Evolutionary conservation across 2,329 filamentous ascomycete species (phyloP), one percentile per base, ranked within the genome.

Genomic region (Stachybotrys chlorohalonatus): DNA sequence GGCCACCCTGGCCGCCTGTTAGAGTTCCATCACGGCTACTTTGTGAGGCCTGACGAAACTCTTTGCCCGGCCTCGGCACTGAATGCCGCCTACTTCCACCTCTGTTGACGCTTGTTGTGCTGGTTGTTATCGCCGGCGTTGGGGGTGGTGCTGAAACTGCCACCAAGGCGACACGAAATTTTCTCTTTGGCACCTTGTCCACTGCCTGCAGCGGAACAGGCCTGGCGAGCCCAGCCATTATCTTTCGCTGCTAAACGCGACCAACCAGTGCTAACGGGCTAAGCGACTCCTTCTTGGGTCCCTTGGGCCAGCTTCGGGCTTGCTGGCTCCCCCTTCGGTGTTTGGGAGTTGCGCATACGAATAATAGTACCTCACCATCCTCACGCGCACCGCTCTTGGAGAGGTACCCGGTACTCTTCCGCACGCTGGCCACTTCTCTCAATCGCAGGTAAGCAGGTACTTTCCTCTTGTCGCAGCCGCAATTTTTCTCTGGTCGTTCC

Each of bases 141-240:
- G 52, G n/a, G 24, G 50, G 50, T 24, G 36, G 50, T 52, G 31
- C 36, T 24, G 24, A 24, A 36, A 24, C 52, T 56, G 55, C 52
- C 57, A 56, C 59, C 58, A 58, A 59, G 56, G 36, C 56, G 60
- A 58, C 57, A 63, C 63, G 64, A 70, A 69, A 69, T 65, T 66
- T 68, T 70, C 64, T 60, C 59, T 64, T 59, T n/a, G 24, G 49
- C 49, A 31, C 24, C 49, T 11, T 31, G 49, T 31, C 11, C 36
- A 42, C 36, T 42, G 13, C 24, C 36, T 42, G 13, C 36, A 9
- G 36, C 36, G 13, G 13, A 13, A 42, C 36, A 42, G 36, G 24
- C 36, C 36, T 13, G 13, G 36, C 36, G 9, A 42, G 13, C 36
- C 36, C 36, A 42, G 36, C 36, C 36, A 42, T 42, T 42, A 42